Evolutionary conservation across 2,329 filamentous ascomycete species (phyloP).

Genomic region (Aspergillus brasiliensis): DNA sequence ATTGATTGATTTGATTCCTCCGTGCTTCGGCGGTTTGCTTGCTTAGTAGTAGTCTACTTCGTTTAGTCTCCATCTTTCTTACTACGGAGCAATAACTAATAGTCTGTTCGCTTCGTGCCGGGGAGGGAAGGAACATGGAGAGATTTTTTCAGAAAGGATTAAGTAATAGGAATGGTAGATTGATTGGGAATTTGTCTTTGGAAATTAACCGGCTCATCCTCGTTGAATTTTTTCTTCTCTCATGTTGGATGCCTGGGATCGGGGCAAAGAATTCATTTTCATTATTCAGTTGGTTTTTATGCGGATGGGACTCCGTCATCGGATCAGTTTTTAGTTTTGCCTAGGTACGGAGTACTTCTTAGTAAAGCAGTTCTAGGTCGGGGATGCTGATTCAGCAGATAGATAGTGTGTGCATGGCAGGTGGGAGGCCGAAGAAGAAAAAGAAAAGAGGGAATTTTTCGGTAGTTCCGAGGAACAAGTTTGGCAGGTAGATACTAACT

Average conservation of each 20-base stretch:
- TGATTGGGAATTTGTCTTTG: too few relatives aligned
- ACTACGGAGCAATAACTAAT: too few relatives aligned
- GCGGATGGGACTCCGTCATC: slow-evolving; percentile 23
- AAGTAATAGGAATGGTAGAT: background rate
- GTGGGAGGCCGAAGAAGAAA: slow-evolving; percentile 1
- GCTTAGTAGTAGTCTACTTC: background rate
- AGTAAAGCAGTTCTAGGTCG: slow-evolving; percentile 9
- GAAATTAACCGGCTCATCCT: too few relatives aligned
- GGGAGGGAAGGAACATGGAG: background rate
- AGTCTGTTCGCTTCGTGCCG: background rate
- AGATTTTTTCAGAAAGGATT: background rate
- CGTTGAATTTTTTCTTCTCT: background rate
- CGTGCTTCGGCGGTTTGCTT: slow-evolving; percentile 24
- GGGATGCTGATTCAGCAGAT: slow-evolving; percentile 19
- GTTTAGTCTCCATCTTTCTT: too few relatives aligned
- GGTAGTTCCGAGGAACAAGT: background rate
- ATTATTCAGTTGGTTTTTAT: background rate
- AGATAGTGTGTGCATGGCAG: background rate
- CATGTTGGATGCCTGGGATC: background rate
- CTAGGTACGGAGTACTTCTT: background rate
- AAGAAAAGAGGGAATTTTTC: background rate
- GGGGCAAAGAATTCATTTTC: background rate
- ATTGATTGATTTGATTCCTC: slow-evolving; percentile 16
- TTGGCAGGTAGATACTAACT: background rate
- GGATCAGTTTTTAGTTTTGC: slow-evolving; percentile 16